These are phyloP conservation scores for Arachis stenosperma DNA, from an alignment of 306 rosid genomes.

Conservation along the genomic window DNA sequence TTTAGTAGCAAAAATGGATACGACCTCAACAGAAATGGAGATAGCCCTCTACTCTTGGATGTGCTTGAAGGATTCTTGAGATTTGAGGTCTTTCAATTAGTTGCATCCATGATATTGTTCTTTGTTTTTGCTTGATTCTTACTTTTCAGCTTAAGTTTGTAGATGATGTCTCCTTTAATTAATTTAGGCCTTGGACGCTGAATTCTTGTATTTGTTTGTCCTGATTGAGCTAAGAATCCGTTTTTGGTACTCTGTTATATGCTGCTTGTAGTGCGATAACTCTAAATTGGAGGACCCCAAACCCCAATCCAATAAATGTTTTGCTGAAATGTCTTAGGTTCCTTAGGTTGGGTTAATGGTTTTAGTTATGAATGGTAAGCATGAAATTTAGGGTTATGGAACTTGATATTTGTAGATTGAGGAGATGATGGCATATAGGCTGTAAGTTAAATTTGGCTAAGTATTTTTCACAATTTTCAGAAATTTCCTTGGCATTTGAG, in stretches of 20 bases:
- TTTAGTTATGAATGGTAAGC: conserved; percentile 12
- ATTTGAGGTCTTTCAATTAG: conserved; percentile 76
- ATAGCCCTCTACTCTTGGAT: conserved; percentile 93
- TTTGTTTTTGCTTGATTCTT: background rate
- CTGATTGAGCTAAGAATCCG: background rate
- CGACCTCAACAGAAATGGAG: conserved; percentile 92
- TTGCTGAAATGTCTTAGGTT: background rate
- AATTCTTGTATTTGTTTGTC: background rate
- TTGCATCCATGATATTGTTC: background rate
- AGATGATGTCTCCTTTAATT: conserved; percentile 9
- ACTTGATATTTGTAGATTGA: conserved; percentile 19
- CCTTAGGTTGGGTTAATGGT: background rate
- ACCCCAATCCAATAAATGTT: conserved; percentile 7
- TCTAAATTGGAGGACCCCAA: conserved; percentile 22
- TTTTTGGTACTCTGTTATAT: background rate
- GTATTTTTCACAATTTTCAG: conserved; percentile 5
- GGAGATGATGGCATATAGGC: conserved; percentile 4
- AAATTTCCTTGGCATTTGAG: conserved; percentile 8
- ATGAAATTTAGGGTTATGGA: conserved; percentile 16
- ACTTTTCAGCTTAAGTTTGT: background rate
- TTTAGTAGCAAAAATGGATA: conserved; percentile 93
- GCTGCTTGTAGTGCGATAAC: conserved; percentile 3
- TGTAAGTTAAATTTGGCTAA: background rate
- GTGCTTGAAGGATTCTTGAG: conserved; percentile 99
- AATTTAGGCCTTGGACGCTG: conserved; percentile 13